phyloP scores from a whole-genome alignment of 148 eudicot genomes.

The Vaccinium vitisidaea region DNA sequence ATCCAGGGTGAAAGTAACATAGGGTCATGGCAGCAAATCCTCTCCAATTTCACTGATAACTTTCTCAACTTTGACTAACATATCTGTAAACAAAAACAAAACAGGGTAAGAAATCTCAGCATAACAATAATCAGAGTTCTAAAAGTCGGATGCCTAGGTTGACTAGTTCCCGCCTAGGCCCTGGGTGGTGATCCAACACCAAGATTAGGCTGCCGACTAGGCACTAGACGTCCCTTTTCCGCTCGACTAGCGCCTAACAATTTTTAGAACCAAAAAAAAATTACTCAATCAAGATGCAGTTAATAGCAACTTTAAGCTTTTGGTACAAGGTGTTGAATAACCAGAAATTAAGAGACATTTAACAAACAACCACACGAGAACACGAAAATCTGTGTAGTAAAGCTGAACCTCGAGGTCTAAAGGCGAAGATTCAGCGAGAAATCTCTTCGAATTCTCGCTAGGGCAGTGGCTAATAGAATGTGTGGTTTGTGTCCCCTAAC shows the following conservation, averaged over 20 bases:
- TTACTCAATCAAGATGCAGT: background rate
- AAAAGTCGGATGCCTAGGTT: too few relatives aligned
- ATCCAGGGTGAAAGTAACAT: background rate
- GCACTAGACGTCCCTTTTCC: too few relatives aligned
- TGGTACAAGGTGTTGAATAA: background rate
- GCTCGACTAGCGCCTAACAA: too few relatives aligned
- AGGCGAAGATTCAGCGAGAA: background rate
- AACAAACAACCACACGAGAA: too few relatives aligned
- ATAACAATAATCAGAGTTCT: background rate
- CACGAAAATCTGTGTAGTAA: too few relatives aligned
- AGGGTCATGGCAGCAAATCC: constrained; percentile 21
- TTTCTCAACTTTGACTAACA: constrained; percentile 60
- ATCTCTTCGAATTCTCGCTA: background rate
- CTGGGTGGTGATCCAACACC: too few relatives aligned
- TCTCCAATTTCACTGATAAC: constrained; percentile 61
- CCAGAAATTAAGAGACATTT: too few relatives aligned
- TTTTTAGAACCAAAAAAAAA: too few relatives aligned
- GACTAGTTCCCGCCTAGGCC: too few relatives aligned
- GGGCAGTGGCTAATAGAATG: background rate
- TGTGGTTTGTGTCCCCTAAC: background rate
- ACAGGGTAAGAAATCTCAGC: constrained; percentile 16
- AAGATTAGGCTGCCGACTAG: too few relatives aligned
- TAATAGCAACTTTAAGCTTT: background rate
- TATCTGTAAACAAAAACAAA: constrained; percentile 40
- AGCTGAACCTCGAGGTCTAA: background rate